Conservation (phyloP, 371 early-diverging fungal species). For the Mycotypha africana region DNA sequence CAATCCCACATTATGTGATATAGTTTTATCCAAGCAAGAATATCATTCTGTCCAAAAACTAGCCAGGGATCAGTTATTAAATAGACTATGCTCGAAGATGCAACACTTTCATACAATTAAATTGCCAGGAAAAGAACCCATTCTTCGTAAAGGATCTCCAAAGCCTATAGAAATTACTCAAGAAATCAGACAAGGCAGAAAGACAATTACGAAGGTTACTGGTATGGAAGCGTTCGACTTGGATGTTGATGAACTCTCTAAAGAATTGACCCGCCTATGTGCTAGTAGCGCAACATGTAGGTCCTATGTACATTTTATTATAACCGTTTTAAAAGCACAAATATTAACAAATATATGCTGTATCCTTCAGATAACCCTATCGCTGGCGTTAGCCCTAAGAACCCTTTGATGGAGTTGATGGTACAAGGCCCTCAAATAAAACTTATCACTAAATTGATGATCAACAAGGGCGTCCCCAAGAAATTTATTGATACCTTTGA, state of each 20-base stretch:
- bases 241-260: constrained; percentile 57
- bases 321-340: not conserved
- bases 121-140: constrained; percentile 41
- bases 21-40: constrained; percentile 55
- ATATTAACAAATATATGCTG: no score
- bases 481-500: constrained; percentile 52
- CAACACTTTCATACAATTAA: constrained; percentile 45
- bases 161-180: constrained; percentile 54
- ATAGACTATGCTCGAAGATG: constrained; percentile 48
- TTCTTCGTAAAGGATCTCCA: constrained; percentile 32
- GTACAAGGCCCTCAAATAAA: constrained; percentile 71
- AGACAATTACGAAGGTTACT: constrained; percentile 58
- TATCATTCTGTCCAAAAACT: constrained; percentile 45
- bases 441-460: constrained; percentile 44
- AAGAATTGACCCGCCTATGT: constrained; percentile 56
- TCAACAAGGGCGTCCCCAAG: constrained; percentile 53
- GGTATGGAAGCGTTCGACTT: constrained; percentile 60
- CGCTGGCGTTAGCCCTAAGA: constrained; percentile 53
- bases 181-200: constrained; percentile 60
- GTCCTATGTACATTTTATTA: not conserved
- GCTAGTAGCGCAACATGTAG: constrained; percentile 65
- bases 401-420: constrained; percentile 62
- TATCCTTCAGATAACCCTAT: constrained; percentile 50
- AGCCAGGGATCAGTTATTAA: constrained; percentile 50
- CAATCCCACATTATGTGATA: constrained; percentile 56